These are phyloP conservation scores for Stagonosporopsis rhizophila DNA, from an alignment of 2,329 filamentous ascomycete species.

Conservation along the genomic window DNA sequence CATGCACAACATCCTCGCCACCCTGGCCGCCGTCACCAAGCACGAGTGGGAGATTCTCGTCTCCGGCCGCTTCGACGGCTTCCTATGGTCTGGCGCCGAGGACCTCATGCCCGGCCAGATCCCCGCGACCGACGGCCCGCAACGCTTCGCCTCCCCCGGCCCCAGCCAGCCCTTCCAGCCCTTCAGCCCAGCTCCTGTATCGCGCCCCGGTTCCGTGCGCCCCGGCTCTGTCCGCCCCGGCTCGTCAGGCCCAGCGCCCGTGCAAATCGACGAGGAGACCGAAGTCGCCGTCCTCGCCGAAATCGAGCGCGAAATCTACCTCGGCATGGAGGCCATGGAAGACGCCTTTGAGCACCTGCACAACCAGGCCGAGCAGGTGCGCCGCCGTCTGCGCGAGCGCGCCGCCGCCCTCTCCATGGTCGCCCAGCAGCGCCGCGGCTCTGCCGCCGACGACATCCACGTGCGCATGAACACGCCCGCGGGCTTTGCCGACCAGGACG, in stretches of 20 bases:
- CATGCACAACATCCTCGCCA: slow-evolving; percentile 85
- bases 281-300: slow-evolving; percentile 90
- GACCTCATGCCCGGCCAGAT: slow-evolving; percentile 54
- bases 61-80: slow-evolving; percentile 93
- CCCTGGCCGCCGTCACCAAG: slow-evolving; percentile 83
- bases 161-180: slow-evolving; percentile 46
- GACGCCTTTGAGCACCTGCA: slow-evolving; percentile 95
- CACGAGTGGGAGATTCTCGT: slow-evolving; percentile 97
- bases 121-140: slow-evolving; percentile 48
- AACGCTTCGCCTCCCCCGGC: slow-evolving; percentile 50
- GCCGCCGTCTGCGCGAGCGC: slow-evolving; percentile 79
- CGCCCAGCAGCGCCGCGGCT: slow-evolving; percentile 64
- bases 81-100: slow-evolving; percentile 92
- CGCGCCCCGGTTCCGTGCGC: slow-evolving; percentile 44
- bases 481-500: slow-evolving; percentile 42
- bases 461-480: slow-evolving; percentile 59
- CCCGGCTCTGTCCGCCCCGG: slow-evolving; percentile 35
- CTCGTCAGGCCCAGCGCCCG: slow-evolving; percentile 62
- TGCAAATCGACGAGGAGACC: slow-evolving; percentile 91
- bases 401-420: slow-evolving; percentile 77
- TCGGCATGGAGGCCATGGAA: slow-evolving; percentile 92
- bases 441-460: slow-evolving; percentile 50
- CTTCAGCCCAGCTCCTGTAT: slow-evolving; percentile 36
- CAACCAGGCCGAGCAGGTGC: slow-evolving; percentile 79
- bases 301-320: slow-evolving; percentile 90